Percentiles rank a stretch among this genome's conserved stretches.
These are phyloP conservation scores for Pseudogymnoascus sp. DNA, from an alignment of 2,329 filamentous ascomycete species.

Conservation along the genomic window DNA sequence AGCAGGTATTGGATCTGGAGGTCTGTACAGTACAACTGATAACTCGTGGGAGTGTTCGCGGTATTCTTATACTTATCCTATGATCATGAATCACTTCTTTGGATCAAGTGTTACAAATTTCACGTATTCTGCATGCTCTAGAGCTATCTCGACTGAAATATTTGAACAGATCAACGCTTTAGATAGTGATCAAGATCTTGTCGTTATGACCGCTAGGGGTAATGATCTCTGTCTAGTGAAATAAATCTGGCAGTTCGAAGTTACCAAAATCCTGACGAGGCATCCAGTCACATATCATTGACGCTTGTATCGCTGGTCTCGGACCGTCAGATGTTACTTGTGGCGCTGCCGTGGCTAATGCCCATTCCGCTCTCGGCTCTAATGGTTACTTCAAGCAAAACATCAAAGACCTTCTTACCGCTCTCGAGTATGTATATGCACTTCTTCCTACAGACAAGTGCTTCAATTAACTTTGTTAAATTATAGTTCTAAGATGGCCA, in stretches of 20 bases:
- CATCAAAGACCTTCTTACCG: conserved; percentile 20
- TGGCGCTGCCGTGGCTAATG: conserved; percentile 15
- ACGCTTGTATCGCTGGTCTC: conserved; percentile 16
- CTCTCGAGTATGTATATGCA: conserved; percentile 11
- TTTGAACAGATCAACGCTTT: conserved; percentile 24
- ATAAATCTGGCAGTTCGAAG: not conserved
- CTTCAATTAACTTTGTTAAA: conserved; percentile 7
- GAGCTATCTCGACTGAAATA: conserved; percentile 22
- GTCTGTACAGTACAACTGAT: conserved; percentile 7
- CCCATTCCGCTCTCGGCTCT: conserved; percentile 19
- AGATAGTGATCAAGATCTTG: conserved; percentile 24
- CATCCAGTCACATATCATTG: conserved; percentile 13
- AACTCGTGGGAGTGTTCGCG: conserved; percentile 20
- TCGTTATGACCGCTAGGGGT: conserved; percentile 31
- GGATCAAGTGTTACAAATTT: conserved; percentile 21
- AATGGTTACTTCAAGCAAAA: conserved; percentile 24
- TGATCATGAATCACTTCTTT: conserved; percentile 20
- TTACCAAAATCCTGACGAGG: not conserved
- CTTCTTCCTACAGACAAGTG: not conserved
- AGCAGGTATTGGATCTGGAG: conserved; percentile 29
- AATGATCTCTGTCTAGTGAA: conserved; percentile 31
- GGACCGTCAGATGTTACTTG: conserved; percentile 13
- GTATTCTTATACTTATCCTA: conserved; percentile 24
- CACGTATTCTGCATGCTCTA: conserved; percentile 24
- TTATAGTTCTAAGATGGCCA: conserved; percentile 21